These are phyloP conservation scores for Trametes versicolor DNA, from an alignment of 1,284 basidiomycete species.

Conservation along the genomic window DNA sequence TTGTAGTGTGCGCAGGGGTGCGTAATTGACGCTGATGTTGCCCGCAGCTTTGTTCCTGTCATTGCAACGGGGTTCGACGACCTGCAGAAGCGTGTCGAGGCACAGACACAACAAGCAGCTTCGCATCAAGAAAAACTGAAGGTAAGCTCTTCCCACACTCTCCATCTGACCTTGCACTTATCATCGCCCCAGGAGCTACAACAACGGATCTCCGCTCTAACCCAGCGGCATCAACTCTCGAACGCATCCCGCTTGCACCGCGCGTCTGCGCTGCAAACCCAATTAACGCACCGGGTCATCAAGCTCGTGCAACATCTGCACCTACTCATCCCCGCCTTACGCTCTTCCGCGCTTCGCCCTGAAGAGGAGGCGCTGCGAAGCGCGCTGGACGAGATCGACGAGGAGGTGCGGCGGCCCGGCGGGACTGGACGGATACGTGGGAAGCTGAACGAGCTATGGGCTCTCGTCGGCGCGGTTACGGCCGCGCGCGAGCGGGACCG, in stretches of 20 bases:
- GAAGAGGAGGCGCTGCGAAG: conserved; percentile 82
- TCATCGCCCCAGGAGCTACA: conserved; percentile 64
- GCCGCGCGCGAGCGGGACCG: conserved; percentile 66
- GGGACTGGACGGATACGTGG: conserved; percentile 73
- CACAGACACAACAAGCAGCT: conserved; percentile 75
- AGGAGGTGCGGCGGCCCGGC: conserved; percentile 69
- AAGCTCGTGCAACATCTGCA: conserved; percentile 81
- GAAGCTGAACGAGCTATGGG: conserved; percentile 88
- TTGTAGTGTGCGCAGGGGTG: background rate
- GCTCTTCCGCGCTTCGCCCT: conserved; percentile 81
- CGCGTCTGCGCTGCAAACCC: conserved; percentile 73
- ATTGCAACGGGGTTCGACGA: conserved; percentile 87
- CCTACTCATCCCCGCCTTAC: conserved; percentile 80
- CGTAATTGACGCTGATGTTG: conserved; percentile 5
- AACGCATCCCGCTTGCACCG: conserved; percentile 77
- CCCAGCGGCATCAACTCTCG: conserved; percentile 72
- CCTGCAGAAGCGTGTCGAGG: conserved; percentile 82
- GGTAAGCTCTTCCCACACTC: conserved; percentile 44
- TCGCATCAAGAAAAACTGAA: conserved; percentile 79
- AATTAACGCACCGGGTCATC: conserved; percentile 80
- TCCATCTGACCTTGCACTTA: background rate
- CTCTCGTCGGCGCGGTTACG: conserved; percentile 80
- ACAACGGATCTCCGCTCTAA: conserved; percentile 69
- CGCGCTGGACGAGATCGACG: conserved; percentile 79
- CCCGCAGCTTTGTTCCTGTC: conserved; percentile 80